Base-by-base conservation (phyloP, 257 asterid genomes). In the Penstemon davidsonii region DNA sequence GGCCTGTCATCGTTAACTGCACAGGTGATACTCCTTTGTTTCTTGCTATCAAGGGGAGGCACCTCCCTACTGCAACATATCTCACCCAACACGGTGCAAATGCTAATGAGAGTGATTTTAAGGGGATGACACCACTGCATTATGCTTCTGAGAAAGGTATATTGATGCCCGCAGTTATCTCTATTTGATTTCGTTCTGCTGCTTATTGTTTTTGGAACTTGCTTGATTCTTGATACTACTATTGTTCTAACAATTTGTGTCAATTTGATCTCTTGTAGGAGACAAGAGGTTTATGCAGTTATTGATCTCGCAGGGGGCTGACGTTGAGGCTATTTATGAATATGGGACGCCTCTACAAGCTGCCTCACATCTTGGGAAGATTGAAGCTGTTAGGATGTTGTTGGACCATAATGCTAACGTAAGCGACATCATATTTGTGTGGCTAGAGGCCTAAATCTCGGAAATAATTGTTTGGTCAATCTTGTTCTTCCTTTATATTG, bases 21-120 rank as follows among this genome's bases (percentile, higher is more conserved):
- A 36, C 76, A 71, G 77, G 77, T 33, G 33, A 66, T 2, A 76
- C 73, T 10, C 71, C 77, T 49, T 72, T 76, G 69, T 12, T 7
- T 47, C 47, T 33, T 8, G 77, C 81, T 46, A 37, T 67, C 46
- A 9, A 15, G 43, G 39, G 37, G 36, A 41, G 36, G 43, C 51
- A 39, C 41, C 53, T 11, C 6, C 64, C 37, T 3, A 67, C 74
- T 25, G 46, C 73, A 6, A 5, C 3, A 4, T 71, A 39, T 62
- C 81, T 76, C 6, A 33, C 67, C 33, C 49, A 67, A 8, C 13
- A 46, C 13, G 81, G 74, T 66, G 74, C 81, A 4, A 60, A 61
- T 33, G 56, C 56, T 49, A 62, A 18, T 9, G 60, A 11, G 7
- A 57, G 57, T 3, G 58, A 43, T 19, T 4, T 3, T 6, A 25